Evolutionary conservation across 495 filamentous ascomycete species (phyloP).

Genomic region (Penicillium coffeae): DNA sequence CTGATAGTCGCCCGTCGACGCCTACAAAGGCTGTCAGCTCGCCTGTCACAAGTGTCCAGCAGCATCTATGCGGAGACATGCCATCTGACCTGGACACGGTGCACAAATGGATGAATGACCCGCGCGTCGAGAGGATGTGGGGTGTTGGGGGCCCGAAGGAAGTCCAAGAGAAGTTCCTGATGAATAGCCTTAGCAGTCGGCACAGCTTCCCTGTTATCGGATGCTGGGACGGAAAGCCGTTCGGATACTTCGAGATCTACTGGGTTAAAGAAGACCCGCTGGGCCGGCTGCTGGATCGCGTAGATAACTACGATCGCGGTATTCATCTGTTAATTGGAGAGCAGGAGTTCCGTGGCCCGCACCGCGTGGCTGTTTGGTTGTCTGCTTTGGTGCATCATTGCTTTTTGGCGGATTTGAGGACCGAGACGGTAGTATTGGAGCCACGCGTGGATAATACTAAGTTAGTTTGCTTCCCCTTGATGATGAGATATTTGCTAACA

Average conservation of each 20-base stretch:
- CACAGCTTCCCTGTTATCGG: constrained; percentile 91
- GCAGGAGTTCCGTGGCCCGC: constrained; percentile 78
- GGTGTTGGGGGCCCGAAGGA: constrained; percentile 59
- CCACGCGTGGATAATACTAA: constrained; percentile 88
- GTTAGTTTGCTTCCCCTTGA: constrained; percentile 47
- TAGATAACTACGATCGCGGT: constrained; percentile 81
- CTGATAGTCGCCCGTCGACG: constrained; percentile 13
- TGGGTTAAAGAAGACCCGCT: constrained; percentile 94
- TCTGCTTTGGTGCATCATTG: constrained; percentile 81
- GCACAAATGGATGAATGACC: constrained; percentile 85
- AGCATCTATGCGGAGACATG: constrained; percentile 25
- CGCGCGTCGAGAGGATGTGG: constrained; percentile 81
- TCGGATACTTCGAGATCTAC: constrained; percentile 97
- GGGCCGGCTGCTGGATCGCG: constrained; percentile 59
- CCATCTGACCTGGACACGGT: constrained; percentile 69
- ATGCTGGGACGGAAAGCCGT: constrained; percentile 91
- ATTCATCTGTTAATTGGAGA: constrained; percentile 88
- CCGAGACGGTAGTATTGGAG: constrained; percentile 77
- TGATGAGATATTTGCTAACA: constrained; percentile 11
- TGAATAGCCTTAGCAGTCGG: constrained; percentile 54
- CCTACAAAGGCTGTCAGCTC: constrained; percentile 26
- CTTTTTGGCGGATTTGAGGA: constrained; percentile 75
- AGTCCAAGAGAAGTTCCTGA: constrained; percentile 67
- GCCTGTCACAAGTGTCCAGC: constrained; percentile 22
- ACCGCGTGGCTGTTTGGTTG: constrained; percentile 75